Evolutionary conservation across 1,139 yeast genomes (phyloP).

Genomic region (Suhomyces bribrorum): DNA sequence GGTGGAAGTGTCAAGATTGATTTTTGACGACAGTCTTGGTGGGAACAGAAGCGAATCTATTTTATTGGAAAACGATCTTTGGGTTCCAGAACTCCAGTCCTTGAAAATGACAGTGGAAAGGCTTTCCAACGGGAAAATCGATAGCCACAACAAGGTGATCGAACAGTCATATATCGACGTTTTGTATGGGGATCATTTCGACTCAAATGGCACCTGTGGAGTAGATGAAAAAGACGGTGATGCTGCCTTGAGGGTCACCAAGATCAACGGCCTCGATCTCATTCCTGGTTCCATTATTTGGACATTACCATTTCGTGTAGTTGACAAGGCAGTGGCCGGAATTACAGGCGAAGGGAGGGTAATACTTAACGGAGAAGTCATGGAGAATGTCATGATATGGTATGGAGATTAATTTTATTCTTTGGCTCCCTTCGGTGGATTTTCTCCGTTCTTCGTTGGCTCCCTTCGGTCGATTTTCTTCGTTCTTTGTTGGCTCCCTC

Average conservation of each 20-base stretch:
- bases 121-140: constrained; percentile 33
- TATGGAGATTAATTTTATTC: constrained; percentile 7
- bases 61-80: constrained; percentile 26
- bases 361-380: constrained; percentile 32
- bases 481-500: too few species aligned
- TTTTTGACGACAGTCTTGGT: constrained; percentile 14
- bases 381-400: constrained; percentile 40
- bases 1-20: constrained; percentile 26
- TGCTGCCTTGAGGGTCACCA: constrained; percentile 29
- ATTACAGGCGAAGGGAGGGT: constrained; percentile 31
- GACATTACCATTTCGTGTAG: constrained; percentile 29
- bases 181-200: constrained; percentile 16
- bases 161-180: constrained; percentile 26
- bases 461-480: too few species aligned
- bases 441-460: too few species aligned
- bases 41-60: constrained; percentile 4
- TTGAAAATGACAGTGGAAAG: constrained; percentile 43
- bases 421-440: too few species aligned
- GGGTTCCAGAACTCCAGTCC: constrained; percentile 39
- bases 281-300: constrained; percentile 27
- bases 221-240: constrained; percentile 14
- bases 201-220: constrained; percentile 16
- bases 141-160: constrained; percentile 27
- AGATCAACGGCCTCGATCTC: constrained; percentile 39
- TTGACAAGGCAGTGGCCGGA: constrained; percentile 18